Conservation (phyloP, 2,329 filamentous ascomycete species). For the Colletotrichum somersetense region DNA sequence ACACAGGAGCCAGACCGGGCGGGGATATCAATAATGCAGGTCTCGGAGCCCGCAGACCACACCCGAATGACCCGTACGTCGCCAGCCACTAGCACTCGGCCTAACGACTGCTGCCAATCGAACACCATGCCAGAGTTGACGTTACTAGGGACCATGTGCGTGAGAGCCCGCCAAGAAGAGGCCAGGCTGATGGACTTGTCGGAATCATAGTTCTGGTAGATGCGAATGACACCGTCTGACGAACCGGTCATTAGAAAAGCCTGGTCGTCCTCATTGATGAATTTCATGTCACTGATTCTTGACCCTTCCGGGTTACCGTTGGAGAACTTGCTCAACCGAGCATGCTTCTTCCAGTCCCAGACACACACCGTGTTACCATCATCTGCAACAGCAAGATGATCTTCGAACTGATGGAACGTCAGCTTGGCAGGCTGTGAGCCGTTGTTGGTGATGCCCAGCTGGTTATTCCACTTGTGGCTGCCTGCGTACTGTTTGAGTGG, state of each 20-base stretch:
- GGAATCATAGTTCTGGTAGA: slow-evolving; percentile 92
- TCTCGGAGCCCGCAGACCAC: slow-evolving; percentile 95
- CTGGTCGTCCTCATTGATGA: slow-evolving; percentile 98
- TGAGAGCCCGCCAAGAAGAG: slow-evolving; percentile 90
- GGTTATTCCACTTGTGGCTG: slow-evolving; percentile 87
- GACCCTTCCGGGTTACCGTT: slow-evolving; percentile 94
- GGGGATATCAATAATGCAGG: slow-evolving; percentile 93
- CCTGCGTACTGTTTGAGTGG: slow-evolving; percentile 91
- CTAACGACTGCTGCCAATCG: slow-evolving; percentile 99
- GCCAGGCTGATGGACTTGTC: slow-evolving; percentile 84
- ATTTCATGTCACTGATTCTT: slow-evolving; percentile 93
- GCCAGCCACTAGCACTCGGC: slow-evolving; percentile 92
- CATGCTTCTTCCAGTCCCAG: slow-evolving; percentile 91
- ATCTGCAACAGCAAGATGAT: slow-evolving; percentile 93
- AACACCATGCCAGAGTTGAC: slow-evolving; percentile 96
- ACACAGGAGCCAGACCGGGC: slow-evolving; percentile 96
- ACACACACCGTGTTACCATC: slow-evolving; percentile 90
- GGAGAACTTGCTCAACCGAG: slow-evolving; percentile 84
- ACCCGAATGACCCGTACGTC: slow-evolving; percentile 96
- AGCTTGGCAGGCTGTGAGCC: slow-evolving; percentile 90
- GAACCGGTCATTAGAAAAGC: slow-evolving; percentile 95
- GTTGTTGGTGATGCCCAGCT: slow-evolving; percentile 87
- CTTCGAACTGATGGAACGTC: slow-evolving; percentile 98
- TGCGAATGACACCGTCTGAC: slow-evolving; percentile 92
- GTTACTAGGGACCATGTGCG: slow-evolving; percentile 93